A percentile compares a stretch with the other conserved stretches of the same genome.
Conservation (phyloP, 345 rosid species). For the Eucalyptus marginata region DNA sequence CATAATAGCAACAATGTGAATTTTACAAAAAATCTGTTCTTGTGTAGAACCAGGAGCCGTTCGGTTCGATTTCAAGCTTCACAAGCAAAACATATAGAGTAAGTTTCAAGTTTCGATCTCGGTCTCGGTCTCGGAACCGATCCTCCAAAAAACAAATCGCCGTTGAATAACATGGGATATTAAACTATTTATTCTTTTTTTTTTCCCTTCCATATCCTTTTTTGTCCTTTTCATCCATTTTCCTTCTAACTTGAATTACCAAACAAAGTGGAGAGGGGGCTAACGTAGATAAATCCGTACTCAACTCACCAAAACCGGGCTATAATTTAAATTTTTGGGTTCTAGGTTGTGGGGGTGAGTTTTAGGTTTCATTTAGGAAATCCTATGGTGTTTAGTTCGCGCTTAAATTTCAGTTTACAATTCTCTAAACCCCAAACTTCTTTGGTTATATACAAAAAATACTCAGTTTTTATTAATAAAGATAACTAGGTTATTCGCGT, state of each 20-base stretch:
- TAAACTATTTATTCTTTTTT: neutral
- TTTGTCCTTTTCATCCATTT: neutral
- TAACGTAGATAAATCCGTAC: neutral
- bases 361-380: neutral
- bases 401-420: neutral
- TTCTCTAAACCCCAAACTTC: neutral
- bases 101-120: neutral
- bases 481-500: neutral
- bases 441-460: neutral
- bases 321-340: neutral
- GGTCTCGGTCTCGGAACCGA: accelerated
- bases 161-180: accelerated
- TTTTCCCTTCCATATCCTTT: neutral
- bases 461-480: neutral
- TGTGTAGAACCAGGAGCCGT: accelerated
- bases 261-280: neutral
- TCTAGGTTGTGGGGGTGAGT: neutral
- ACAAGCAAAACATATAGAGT: neutral
- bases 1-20: neutral
- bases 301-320: neutral
- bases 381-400: neutral
- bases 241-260: neutral
- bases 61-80: neutral
- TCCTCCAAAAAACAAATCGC: neutral
- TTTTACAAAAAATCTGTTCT: neutral